Evolutionary conservation across 2,329 filamentous ascomycete genomes (phyloP).

Genomic region (Lecanicillium sp.): DNA sequence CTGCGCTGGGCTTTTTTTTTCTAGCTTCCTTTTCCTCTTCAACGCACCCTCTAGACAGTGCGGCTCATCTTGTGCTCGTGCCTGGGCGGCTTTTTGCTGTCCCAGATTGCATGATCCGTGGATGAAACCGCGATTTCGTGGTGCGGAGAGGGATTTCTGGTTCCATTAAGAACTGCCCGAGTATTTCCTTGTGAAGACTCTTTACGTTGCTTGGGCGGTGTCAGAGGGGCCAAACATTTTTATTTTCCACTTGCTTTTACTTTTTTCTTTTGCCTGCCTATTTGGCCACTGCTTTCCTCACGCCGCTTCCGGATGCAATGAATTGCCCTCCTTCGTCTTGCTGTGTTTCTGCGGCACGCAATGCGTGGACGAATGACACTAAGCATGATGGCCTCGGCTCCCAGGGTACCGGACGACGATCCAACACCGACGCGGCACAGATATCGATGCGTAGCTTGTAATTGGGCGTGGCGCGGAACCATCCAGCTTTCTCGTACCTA

Average conservation of each 20-base stretch:
- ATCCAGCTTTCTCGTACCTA: no score
- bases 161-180: slow-evolving; percentile 52
- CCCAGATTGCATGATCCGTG: slow-evolving; percentile 48
- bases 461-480: no score
- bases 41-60: slow-evolving; percentile 84
- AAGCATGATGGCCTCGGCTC: no score
- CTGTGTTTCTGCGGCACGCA: no score
- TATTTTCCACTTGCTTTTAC: slow-evolving; percentile 11
- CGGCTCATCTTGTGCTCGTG: slow-evolving; percentile 59
- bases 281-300: no score
- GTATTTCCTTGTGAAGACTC: slow-evolving; percentile 23
- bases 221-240: slow-evolving; percentile 33
- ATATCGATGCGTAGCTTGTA: no score
- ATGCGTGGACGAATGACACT: no score
- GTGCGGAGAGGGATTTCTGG: slow-evolving; percentile 46
- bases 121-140: slow-evolving; percentile 56
- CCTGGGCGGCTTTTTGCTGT: slow-evolving; percentile 63
- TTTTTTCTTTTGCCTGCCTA: background rate
- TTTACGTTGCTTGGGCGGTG: slow-evolving; percentile 29
- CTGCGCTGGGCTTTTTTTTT: slow-evolving; percentile 4
- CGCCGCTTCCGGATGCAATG: no score
- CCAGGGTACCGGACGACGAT: no score
- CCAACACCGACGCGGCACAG: no score
- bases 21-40: slow-evolving; percentile 33
- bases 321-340: no score